These are phyloP conservation scores for Dendrostoma leiphaemia DNA, from an alignment of 2,329 filamentous ascomycete species.

Conservation along the genomic window DNA sequence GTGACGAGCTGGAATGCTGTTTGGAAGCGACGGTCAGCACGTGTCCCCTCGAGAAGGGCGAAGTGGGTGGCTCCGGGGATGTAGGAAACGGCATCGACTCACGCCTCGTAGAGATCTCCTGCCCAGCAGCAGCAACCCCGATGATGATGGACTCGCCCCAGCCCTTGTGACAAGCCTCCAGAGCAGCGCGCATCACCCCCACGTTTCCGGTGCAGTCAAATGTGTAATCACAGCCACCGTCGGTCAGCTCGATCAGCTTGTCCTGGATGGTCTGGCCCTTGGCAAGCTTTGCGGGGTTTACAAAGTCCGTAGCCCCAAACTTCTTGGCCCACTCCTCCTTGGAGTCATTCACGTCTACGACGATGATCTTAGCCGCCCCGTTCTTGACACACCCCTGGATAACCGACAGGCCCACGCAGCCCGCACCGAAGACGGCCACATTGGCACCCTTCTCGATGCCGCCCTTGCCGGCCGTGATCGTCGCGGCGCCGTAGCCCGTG, in stretches of 20 bases:
- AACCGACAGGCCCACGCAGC: constrained; percentile 92
- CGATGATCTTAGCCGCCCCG: constrained; percentile 74
- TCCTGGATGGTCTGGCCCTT: constrained; percentile 81
- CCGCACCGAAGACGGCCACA: constrained; percentile 90
- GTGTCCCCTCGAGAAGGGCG: not conserved
- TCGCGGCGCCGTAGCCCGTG: constrained; percentile 93
- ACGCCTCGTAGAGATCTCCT: constrained; percentile 94
- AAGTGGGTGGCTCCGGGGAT: not conserved
- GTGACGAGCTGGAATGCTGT: constrained; percentile 92
- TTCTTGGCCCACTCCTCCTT: constrained; percentile 93
- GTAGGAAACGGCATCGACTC: constrained; percentile 47
- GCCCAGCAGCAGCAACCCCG: constrained; percentile 91
- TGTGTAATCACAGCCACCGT: constrained; percentile 97
- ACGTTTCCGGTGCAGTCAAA: constrained; percentile 99
- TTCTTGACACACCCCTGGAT: constrained; percentile 90
- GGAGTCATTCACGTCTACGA: constrained; percentile 73
- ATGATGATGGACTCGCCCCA: constrained; percentile 99
- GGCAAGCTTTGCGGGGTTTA: constrained; percentile 81
- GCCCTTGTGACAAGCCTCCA: constrained; percentile 98
- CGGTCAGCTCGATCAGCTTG: constrained; percentile 94
- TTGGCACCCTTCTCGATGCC: constrained; percentile 81
- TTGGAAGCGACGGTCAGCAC: not conserved
- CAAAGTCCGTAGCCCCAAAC: constrained; percentile 95
- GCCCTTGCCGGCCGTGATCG: constrained; percentile 73
- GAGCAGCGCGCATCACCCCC: constrained; percentile 88